phyloP scores from a whole-genome alignment of 495 filamentous ascomycete species.

The Viridothelium virens region DNA sequence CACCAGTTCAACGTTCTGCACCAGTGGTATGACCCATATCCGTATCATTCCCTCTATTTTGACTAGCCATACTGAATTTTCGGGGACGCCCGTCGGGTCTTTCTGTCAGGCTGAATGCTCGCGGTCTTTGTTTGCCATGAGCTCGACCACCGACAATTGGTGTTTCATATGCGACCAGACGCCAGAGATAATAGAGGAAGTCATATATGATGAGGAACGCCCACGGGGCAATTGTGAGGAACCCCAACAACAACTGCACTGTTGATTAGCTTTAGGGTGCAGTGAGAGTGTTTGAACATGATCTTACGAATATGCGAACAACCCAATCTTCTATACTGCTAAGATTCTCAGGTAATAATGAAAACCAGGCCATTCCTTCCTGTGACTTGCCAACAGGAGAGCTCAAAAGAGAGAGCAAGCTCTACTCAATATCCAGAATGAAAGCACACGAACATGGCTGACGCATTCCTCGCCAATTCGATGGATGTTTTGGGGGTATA shows the following conservation, averaged over 20 bases:
- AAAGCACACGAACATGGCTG: too few relatives aligned
- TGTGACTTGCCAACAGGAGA: background rate
- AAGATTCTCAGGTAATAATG: slow-evolving; percentile 52
- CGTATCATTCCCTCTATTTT: slow-evolving; percentile 2
- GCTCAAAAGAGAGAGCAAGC: background rate
- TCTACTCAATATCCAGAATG: background rate
- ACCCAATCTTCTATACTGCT: slow-evolving; percentile 56
- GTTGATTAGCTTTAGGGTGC: background rate
- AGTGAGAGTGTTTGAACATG: background rate
- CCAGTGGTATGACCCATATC: slow-evolving; percentile 4
- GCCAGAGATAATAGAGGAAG: slow-evolving; percentile 55
- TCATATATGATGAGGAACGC: slow-evolving; percentile 59
- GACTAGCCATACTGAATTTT: slow-evolving; percentile 41
- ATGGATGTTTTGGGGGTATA: too few relatives aligned
- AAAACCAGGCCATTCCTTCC: slow-evolving; percentile 53
- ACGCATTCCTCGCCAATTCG: too few relatives aligned
- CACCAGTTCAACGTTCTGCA: background rate
- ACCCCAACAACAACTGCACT: slow-evolving; percentile 53
- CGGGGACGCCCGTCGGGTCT: slow-evolving; percentile 48
- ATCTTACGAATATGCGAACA: slow-evolving; percentile 54
- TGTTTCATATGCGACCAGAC: slow-evolving; percentile 50
- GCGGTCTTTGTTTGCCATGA: slow-evolving; percentile 51
- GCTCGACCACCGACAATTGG: slow-evolving; percentile 58
- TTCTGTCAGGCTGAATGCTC: slow-evolving; percentile 57
- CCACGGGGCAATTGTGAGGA: slow-evolving; percentile 62